A percentile compares a stretch with the other conserved stretches of the same genome.
These are phyloP conservation scores for Noccaea bulbosa DNA, from an alignment of 345 rosid genomes.

Conservation along the genomic window DNA sequence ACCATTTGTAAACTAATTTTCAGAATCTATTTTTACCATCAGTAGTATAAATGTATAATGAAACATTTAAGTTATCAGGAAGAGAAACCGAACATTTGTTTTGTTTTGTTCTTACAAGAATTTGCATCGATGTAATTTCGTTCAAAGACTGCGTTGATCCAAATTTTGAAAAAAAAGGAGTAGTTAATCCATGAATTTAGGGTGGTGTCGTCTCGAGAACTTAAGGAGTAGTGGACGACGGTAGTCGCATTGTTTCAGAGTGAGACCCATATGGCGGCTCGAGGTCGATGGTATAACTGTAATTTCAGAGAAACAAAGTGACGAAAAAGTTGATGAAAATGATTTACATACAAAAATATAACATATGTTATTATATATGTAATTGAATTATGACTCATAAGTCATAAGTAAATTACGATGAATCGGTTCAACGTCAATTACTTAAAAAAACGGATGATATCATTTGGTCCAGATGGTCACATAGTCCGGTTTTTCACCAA, in stretches of 20 bases:
- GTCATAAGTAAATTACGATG: too few relatives aligned
- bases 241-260: neutral
- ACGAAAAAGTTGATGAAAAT: neutral
- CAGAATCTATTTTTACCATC: neutral
- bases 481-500: neutral
- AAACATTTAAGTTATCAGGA: neutral
- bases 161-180: neutral
- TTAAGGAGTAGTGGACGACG: slow-evolving; percentile 27
- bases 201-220: neutral
- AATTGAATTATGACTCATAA: too few relatives aligned
- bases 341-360: neutral
- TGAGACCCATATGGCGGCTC: slow-evolving; percentile 9
- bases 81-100: neutral
- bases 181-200: neutral
- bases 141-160: neutral
- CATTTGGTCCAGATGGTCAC: neutral
- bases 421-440: too few relatives aligned
- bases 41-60: too few relatives aligned
- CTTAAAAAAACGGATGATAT: neutral
- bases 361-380: too few relatives aligned
- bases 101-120: neutral
- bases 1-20: neutral
- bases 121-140: neutral
- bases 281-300: slow-evolving; percentile 3
- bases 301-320: neutral